Base-by-base conservation (phyloP, 768 basidiomycete genomes). In the Chlorophyllum brunneum region DNA sequence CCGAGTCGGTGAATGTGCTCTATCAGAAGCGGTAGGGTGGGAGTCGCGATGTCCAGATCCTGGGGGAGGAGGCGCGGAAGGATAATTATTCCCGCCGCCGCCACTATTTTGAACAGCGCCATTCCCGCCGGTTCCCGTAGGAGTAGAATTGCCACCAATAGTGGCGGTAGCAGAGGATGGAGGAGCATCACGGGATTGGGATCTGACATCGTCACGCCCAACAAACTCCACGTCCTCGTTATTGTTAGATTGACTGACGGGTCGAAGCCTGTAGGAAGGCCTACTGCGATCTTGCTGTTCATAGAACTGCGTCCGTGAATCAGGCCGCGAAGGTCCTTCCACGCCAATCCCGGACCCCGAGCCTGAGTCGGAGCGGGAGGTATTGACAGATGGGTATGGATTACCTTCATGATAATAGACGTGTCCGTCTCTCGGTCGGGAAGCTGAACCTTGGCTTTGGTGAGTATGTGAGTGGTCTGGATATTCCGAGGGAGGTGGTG, bases 291-390 rank as follows among this genome's bases (percentile, higher is more conserved):
- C 63, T 43, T 79, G 78, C n/a, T 70, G 71, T 38, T 79, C 77
- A 61, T 76, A 77, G 61, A 73, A 74, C 37, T 77, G 78, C 36
- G 67, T 56, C 47, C 79, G 73, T 47, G 75, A 76, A 59, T 82
- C 81, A 16, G 79, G 75, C 37, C 80, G 74, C 33, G 79, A 75
- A 50, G 74, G 73, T 18, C 61, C 70, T 44, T 81, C 81, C 55
- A 59, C 61, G 20, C 69, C 71, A 47, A 71, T 74, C n/a, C 65
- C 70, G 13, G 73, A 73, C 15, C 73, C 78, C 13, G 24, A 26
- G 41, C 34, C 16, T 10, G 79, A 78, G n/a, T 72, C 81, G 57
- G 82, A 82, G 58, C 81, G 81, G 56, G 81, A 80, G 39, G 67
- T 68, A 22, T 65, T 61, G 31, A 65, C 61, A 63, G 66, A 77